Conservation (phyloP, 495 filamentous ascomycete species). For the Penicillium crystallinum region DNA sequence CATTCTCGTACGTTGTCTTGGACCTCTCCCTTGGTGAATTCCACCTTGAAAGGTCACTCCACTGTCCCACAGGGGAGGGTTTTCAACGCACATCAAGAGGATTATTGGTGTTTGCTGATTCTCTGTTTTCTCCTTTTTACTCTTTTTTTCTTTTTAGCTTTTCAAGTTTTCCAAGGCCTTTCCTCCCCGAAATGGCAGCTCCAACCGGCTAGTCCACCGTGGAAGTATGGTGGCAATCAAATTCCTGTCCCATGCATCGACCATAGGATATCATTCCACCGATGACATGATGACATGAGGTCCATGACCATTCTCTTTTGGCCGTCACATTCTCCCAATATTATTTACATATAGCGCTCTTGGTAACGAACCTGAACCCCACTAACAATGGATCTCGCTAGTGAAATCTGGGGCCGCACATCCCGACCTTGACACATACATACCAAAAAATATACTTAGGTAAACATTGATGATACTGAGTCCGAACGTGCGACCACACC, state of each 20-base stretch:
- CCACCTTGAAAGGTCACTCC: not conserved
- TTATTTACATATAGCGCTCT: not conserved
- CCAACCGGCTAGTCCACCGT: not conserved
- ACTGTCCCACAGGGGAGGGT: constrained; percentile 1
- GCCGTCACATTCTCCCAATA: not conserved
- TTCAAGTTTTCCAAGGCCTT: not conserved
- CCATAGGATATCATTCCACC: not conserved
- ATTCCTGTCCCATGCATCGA: not conserved
- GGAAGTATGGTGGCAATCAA: not conserved
- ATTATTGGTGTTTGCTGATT: no score
- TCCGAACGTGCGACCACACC: not conserved
- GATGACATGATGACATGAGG: no score
- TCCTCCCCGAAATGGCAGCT: not conserved
- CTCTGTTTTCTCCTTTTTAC: not conserved
- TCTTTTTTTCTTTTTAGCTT: not conserved
- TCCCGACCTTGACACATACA: constrained; percentile 16
- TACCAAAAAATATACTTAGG: no score
- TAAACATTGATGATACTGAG: no score
- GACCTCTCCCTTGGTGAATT: not conserved
- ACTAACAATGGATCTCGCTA: constrained; percentile 25
- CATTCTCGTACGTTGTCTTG: no score
- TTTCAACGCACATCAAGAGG: not conserved
- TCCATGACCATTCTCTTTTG: not conserved
- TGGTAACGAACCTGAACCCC: constrained; percentile 19
- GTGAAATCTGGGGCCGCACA: constrained; percentile 30